Evolutionary conservation across 176 grass and related monocot genomes (phyloP).

Genomic region (Carex cristatella): DNA sequence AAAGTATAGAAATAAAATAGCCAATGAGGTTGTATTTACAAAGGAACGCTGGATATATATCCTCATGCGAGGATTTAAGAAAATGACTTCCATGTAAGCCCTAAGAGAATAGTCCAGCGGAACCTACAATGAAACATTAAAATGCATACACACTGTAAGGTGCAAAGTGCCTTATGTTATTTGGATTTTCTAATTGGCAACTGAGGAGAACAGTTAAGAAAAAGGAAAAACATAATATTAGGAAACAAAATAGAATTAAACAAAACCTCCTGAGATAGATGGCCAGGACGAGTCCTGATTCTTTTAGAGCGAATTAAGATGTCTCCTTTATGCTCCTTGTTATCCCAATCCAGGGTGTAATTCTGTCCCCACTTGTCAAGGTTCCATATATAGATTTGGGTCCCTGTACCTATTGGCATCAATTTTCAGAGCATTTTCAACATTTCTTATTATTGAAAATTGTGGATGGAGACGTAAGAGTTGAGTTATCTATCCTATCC

Average conservation of each 20-base stretch:
- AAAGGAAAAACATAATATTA: not conserved
- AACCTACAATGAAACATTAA: slow-evolving; percentile 40
- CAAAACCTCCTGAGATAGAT: slow-evolving; percentile 52
- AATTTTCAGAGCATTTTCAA: not conserved
- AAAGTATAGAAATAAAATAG: slow-evolving; percentile 22
- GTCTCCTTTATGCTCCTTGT: slow-evolving; percentile 41
- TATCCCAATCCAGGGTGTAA: slow-evolving; percentile 65
- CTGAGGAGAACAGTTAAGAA: not conserved
- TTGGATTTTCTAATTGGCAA: not conserved
- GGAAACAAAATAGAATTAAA: slow-evolving; percentile 16
- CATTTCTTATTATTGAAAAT: not conserved
- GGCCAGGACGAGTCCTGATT: slow-evolving; percentile 53
- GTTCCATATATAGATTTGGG: slow-evolving; percentile 93
- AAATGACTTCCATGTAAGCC: slow-evolving; percentile 78
- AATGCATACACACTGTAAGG: not conserved
- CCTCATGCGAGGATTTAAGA: slow-evolving; percentile 80
- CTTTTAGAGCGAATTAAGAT: slow-evolving; percentile 83
- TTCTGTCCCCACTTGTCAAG: slow-evolving; percentile 77
- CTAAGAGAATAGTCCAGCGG: slow-evolving; percentile 84
- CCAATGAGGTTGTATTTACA: slow-evolving; percentile 35
- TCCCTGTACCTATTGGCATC: slow-evolving; percentile 38
- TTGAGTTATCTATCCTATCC: not conserved
- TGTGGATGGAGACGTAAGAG: not conserved
- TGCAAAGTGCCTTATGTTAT: not conserved
- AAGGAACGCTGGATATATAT: slow-evolving; percentile 65